phyloP scores from a whole-genome alignment of 495 filamentous ascomycete species.

The Talaromyces thailandensis region DNA sequence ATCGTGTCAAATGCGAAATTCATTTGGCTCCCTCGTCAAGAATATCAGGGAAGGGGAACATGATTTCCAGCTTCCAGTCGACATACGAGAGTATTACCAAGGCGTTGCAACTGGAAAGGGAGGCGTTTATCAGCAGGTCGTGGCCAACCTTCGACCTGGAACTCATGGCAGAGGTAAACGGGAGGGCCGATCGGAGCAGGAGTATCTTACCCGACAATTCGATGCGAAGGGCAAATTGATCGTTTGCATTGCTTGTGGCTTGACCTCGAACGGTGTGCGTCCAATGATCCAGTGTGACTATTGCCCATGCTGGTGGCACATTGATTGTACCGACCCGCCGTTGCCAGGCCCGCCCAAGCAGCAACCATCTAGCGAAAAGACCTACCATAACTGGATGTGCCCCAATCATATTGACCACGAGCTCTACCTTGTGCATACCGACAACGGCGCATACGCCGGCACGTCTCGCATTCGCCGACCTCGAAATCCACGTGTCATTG shows the following conservation, averaged over 20 bases:
- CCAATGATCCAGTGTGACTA: slow-evolving; percentile 74
- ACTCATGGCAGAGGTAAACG: slow-evolving; percentile 35
- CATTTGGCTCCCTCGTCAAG: slow-evolving; percentile 51
- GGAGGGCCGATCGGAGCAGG: slow-evolving; percentile 48
- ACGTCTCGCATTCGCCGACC: slow-evolving; percentile 46
- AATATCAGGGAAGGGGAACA: slow-evolving; percentile 56
- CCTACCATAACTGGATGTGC: slow-evolving; percentile 71
- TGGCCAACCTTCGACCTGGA: slow-evolving; percentile 10
- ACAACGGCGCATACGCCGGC: slow-evolving; percentile 40
- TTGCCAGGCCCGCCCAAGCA: slow-evolving; percentile 62
- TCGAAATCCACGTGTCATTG: slow-evolving; percentile 60
- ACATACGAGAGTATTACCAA: slow-evolving; percentile 64
- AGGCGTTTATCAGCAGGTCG: slow-evolving; percentile 68
- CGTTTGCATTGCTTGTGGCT: slow-evolving; percentile 62
- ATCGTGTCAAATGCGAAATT: slow-evolving; percentile 48
- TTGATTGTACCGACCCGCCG: slow-evolving; percentile 86
- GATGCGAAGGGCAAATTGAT: slow-evolving; percentile 60
- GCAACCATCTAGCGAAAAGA: slow-evolving; percentile 25
- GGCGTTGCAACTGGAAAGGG: slow-evolving; percentile 62
- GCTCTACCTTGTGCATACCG: slow-evolving; percentile 24
- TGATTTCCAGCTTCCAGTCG: slow-evolving; percentile 61
- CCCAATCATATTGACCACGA: slow-evolving; percentile 72
- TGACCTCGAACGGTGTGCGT: slow-evolving; percentile 42
- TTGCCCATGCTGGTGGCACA: slow-evolving; percentile 74
- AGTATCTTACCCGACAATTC: slow-evolving; percentile 55